Evolutionary conservation across 805 yeast genomes (phyloP), one percentile per base, ranked within the genome.

Genomic region (Ogataea glucozyma): DNA sequence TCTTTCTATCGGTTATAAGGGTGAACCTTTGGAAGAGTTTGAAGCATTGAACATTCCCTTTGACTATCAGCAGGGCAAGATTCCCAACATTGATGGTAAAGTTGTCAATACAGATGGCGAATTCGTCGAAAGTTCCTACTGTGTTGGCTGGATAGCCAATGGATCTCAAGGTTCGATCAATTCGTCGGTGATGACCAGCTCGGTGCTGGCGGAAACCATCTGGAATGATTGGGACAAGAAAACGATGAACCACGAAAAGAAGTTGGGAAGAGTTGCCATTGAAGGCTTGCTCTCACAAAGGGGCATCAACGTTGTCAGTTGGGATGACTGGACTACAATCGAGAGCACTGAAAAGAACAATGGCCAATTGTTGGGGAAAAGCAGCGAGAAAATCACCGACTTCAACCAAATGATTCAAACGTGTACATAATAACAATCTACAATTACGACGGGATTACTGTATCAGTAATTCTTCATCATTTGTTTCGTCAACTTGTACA

Each of bases 161-260:
- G 95, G 96, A 1, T 85, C 96, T 6, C 75, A 76, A 21, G 99
- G 99, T 1, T 95, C 88, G 3, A 93, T 93, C 51, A 95, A 95
- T 13, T 75, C 87, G 11, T 88, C 98, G 0, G 86, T 91, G 84
- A 76, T 83, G 74, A 89, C 85, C 46, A 79, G 97, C 1, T 83
- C 83, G 49, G 75, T 79, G 7, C 82, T 91, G 0, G 91, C 88
- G 0, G 87, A 80, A 20, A 66, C 72, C 10, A 70, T 93, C 0
- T 56, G 80, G 13, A 67, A 72, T 26, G 96, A 88, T 53, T 21
- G 58, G 29, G 26, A 41, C 5, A 57, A 19, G 29, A 43, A 18
- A 47, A 38, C 24, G 6, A 16, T 26, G 26, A 19, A 19, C 16
- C 49, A 44, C 26, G 38, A 45, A 12, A 45, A 60, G 16, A 60